Evolutionary conservation across 2,329 filamentous ascomycete genomes (phyloP), one percentile per base, ranked within the genome.

Genomic region (Dactylellina drechsleri): DNA sequence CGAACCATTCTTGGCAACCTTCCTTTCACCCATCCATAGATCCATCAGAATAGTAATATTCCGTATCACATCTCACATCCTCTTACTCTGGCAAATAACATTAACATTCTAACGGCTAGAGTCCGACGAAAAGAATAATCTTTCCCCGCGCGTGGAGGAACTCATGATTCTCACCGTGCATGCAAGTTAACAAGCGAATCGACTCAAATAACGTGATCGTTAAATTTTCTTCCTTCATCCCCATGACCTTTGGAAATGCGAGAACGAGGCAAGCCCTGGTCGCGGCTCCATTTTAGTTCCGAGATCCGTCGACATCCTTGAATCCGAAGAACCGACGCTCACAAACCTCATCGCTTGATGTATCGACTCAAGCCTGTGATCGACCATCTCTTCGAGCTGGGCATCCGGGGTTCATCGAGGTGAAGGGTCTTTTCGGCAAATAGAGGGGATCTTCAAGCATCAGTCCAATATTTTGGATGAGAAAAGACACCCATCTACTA

Each of bases 231-330:
- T 23, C 23, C 18, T 54, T 40, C 31, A 31, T 20, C 18, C 41
- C 52, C 41, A 64, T 61, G 66, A 64, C 36, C 31, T n/a, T 53
- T 54, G 41, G 16, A 18, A 45, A 57, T 45, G 41, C 49, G 23
- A 23, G 31, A 18, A 10, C 43, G 16, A 23, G 47, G 2, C 59
- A 15, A 47, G 43, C 31, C 31, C 31, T 36, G 31, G 43, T 36
- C 16, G 50, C 60, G 65, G 65, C 28, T 60, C 40, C 58, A 61
- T 59, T 53, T 52, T 68, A 47, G 47, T 73, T 73, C 68, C 68
- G 68, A 73, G 68, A 73, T 73, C 68, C 68, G 68, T 73, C 47
- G 68, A 73, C 70, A 62, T 67, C 70, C 70, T 66, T 61, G 57
- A 62, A 36, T 58, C 62, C 70, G 56, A 64, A 66, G 45, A 57